Conservation (phyloP, 1,139 yeast genomes). For the Pichia sp. region DNA sequence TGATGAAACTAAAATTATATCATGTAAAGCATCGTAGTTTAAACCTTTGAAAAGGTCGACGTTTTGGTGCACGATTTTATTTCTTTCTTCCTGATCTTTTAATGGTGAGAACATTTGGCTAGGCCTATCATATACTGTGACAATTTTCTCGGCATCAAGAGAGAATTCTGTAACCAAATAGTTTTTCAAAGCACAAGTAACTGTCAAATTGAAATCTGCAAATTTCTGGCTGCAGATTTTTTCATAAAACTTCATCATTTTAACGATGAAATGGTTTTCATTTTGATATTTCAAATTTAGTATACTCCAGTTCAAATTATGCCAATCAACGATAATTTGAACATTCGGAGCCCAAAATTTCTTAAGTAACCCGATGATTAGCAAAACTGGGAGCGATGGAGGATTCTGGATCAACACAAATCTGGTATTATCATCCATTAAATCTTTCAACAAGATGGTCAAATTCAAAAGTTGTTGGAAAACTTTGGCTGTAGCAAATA, state of each 20-base stretch:
- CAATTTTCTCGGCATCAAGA: constrained; percentile 30
- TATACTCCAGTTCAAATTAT: constrained; percentile 83
- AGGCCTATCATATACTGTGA: constrained; percentile 67
- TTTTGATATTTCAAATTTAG: constrained; percentile 56
- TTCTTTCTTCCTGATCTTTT: constrained; percentile 11
- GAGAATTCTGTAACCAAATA: constrained; percentile 51
- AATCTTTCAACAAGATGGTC: constrained; percentile 37
- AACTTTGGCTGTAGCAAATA: constrained; percentile 57
- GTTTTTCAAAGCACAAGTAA: constrained; percentile 64
- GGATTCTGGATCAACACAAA: constrained; percentile 86
- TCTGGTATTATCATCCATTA: constrained; percentile 48
- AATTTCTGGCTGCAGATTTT: constrained; percentile 40
- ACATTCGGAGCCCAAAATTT: constrained; percentile 46
- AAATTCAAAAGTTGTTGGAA: constrained; percentile 43
- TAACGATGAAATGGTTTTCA: constrained; percentile 54
- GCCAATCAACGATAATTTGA: constrained; percentile 86
- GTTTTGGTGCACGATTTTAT: constrained; percentile 17
- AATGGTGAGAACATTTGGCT: constrained; percentile 59
- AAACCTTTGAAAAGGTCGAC: constrained; percentile 31
- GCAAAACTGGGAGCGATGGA: constrained; percentile 79
- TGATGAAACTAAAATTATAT: constrained; percentile 67
- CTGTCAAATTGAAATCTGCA: constrained; percentile 71
- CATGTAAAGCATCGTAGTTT: constrained; percentile 29
- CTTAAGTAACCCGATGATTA: constrained; percentile 51
- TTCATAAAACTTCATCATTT: constrained; percentile 51